These are phyloP conservation scores for Tinospora cordifolia DNA, from an alignment of 164 flowering plant species.

Conservation along the genomic window DNA sequence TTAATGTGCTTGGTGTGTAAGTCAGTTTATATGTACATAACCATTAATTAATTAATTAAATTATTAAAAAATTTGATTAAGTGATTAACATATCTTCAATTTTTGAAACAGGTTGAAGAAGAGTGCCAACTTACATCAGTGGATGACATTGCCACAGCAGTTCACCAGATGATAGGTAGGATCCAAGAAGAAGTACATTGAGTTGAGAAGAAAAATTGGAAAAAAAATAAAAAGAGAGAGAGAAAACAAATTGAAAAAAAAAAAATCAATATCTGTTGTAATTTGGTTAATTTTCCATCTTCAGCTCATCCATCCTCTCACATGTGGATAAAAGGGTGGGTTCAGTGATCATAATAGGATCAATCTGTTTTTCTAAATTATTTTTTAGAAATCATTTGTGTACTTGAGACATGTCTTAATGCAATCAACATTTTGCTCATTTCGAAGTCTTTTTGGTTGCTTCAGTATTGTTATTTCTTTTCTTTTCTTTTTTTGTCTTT, in stretches of 20 bases:
- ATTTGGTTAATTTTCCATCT: background rate
- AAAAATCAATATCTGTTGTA: background rate
- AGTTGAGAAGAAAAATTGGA: constrained; percentile 11
- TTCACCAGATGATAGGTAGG: constrained; percentile 44
- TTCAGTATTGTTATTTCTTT: background rate
- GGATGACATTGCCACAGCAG: constrained; percentile 63
- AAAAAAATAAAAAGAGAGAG: background rate
- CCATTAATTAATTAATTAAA: too few relatives aligned
- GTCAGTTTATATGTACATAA: too few relatives aligned
- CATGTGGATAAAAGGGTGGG: constrained; percentile 1
- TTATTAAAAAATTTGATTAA: too few relatives aligned
- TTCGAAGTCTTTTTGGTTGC: background rate
- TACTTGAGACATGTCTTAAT: background rate
- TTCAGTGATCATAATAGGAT: background rate
- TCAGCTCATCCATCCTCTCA: background rate
- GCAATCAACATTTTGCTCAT: constrained; percentile 6
- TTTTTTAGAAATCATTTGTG: constrained; percentile 3
- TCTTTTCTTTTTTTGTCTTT: background rate
- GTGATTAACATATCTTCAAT: too few relatives aligned
- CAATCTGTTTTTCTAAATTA: background rate
- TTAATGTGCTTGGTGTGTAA: too few relatives aligned
- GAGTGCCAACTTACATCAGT: constrained; percentile 53
- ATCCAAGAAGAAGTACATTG: constrained; percentile 40
- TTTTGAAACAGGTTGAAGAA: constrained; percentile 51
- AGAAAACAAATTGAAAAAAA: background rate